Percentiles rank a stretch among this genome's conserved stretches.
phyloP scores from a whole-genome alignment of 2,329 filamentous ascomycete species.

The Exophiala mesophila region DNA sequence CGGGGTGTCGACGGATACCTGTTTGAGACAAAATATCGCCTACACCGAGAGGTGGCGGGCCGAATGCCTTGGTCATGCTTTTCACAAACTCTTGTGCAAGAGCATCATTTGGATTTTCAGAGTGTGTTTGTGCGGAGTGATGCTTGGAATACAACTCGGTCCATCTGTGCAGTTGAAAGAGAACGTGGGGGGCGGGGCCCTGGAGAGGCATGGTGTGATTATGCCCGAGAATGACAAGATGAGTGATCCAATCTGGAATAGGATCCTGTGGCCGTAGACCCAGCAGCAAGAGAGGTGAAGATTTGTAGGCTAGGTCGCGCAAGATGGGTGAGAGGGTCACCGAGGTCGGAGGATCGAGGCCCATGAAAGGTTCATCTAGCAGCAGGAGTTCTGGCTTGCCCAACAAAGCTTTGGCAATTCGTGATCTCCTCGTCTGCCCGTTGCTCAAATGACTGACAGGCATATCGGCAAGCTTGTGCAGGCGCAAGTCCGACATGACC shows the following conservation, averaged over 20 bases:
- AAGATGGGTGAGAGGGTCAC: conserved; percentile 67
- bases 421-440: conserved; percentile 79
- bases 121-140: neutral
- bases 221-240: conserved; percentile 67
- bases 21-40: conserved; percentile 18
- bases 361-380: conserved; percentile 91
- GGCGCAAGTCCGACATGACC: conserved; percentile 64
- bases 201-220: conserved; percentile 61
- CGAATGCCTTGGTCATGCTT: conserved; percentile 13
- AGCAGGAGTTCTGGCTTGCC: conserved; percentile 73
- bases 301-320: conserved; percentile 59
- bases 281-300: conserved; percentile 68
- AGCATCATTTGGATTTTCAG: neutral
- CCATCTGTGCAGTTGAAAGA: conserved; percentile 33
- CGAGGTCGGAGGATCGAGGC: conserved; percentile 79
- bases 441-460: conserved; percentile 90
- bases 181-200: conserved; percentile 61
- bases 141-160: neutral
- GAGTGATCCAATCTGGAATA: conserved; percentile 85
- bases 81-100: neutral
- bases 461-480: conserved; percentile 66
- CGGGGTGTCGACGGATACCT: conserved; percentile 10
- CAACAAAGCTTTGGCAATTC: conserved; percentile 82
- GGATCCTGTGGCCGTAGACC: conserved; percentile 79
- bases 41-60: conserved; percentile 20